These are phyloP conservation scores for Aspergillus caelatus DNA, from an alignment of 2,329 filamentous ascomycete species.

Conservation along the genomic window DNA sequence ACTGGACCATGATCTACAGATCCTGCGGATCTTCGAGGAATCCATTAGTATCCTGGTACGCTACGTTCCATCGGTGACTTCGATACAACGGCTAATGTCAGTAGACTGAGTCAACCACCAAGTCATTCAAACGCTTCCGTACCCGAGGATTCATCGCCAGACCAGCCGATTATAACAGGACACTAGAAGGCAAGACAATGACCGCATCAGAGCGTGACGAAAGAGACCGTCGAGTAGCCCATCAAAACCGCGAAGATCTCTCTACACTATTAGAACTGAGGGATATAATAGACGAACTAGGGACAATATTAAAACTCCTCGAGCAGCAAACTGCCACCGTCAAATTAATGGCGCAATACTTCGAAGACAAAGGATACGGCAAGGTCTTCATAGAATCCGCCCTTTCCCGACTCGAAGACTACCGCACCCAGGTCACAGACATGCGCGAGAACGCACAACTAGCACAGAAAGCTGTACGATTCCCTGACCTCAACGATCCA, in stretches of 20 bases:
- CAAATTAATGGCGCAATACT: constrained; percentile 40
- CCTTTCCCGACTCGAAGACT: constrained; percentile 57
- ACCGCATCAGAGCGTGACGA: constrained; percentile 41
- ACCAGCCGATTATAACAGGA: constrained; percentile 34
- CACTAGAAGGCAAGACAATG: constrained; percentile 32
- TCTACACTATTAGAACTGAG: constrained; percentile 65
- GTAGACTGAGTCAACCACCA: constrained; percentile 65
- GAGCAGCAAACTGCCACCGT: constrained; percentile 59
- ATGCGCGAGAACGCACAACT: constrained; percentile 62
- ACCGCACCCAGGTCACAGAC: constrained; percentile 56
- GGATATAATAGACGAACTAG: constrained; percentile 67
- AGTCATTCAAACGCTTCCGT: constrained; percentile 64
- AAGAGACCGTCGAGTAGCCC: constrained; percentile 53
- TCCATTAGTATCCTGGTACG: constrained; percentile 64
- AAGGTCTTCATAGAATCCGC: constrained; percentile 58
- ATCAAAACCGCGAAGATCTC: constrained; percentile 64
- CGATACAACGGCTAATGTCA: neutral
- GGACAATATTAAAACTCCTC: constrained; percentile 60
- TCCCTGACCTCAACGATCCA: neutral
- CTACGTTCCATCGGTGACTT: neutral
- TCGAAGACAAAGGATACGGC: constrained; percentile 43
- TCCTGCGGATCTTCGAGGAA: constrained; percentile 68
- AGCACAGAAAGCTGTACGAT: constrained; percentile 59
- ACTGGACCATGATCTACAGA: constrained; percentile 63
- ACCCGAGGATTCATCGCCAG: constrained; percentile 58